Evolutionary conservation across 2,329 filamentous ascomycete species (phyloP).

Genomic region (Berkeleyomyces basicola): DNA sequence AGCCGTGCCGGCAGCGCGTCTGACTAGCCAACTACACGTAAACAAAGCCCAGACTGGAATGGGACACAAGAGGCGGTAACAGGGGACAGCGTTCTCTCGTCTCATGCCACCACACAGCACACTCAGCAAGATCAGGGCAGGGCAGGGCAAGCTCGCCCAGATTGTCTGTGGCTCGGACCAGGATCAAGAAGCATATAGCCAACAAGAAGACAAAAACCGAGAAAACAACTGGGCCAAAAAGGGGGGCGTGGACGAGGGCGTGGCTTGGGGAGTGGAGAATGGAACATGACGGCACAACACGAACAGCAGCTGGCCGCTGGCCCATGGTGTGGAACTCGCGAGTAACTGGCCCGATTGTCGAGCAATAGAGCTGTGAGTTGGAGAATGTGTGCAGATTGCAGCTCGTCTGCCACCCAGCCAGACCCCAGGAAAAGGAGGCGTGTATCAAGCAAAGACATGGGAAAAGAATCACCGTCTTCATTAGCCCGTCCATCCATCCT

Average conservation of each 20-base stretch:
- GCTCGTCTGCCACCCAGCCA: background rate
- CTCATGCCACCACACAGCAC: background rate
- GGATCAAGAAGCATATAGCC: background rate
- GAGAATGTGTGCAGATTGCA: background rate
- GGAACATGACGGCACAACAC: background rate
- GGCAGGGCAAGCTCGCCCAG: background rate
- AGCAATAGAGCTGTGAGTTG: background rate
- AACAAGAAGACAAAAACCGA: background rate
- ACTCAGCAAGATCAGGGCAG: background rate
- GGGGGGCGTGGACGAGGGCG: background rate
- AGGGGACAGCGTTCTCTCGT: background rate
- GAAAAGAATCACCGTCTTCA: background rate
- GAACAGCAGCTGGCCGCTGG: background rate
- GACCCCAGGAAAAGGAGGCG: background rate
- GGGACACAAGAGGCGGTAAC: background rate
- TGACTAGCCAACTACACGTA: background rate
- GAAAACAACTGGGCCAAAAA: background rate
- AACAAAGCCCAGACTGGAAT: background rate
- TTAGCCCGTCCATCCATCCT: background rate
- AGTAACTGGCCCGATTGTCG: too few relatives aligned
- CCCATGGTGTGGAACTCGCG: background rate
- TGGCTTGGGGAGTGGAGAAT: background rate
- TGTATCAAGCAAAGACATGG: conserved; percentile 3
- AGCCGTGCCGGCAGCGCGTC: background rate
- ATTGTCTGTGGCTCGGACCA: background rate